Conservation (phyloP, 345 rosid species). For the Eutrema japonicum region DNA sequence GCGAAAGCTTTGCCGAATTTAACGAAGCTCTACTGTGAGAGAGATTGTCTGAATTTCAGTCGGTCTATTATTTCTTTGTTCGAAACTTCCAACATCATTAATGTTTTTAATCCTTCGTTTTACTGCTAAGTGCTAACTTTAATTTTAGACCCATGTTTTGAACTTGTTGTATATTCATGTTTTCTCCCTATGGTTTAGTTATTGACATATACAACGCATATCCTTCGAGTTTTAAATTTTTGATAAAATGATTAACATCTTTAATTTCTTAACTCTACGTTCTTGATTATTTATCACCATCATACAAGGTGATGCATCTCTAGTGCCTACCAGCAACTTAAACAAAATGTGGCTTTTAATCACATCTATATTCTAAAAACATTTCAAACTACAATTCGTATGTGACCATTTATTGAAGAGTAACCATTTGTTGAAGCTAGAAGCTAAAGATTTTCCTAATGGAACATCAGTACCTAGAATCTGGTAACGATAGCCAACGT, state of each 20-base stretch:
- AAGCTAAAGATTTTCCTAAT: not conserved
- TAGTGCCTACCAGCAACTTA: no score
- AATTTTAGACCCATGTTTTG: not conserved
- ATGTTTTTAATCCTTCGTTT: not conserved
- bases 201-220: constrained; percentile 1
- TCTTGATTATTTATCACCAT: constrained; percentile 9
- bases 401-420: not conserved
- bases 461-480: not conserved
- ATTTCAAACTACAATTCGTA: not conserved
- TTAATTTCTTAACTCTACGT: not conserved
- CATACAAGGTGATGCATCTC: not conserved
- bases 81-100: not conserved
- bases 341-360: not conserved
- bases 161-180: not conserved
- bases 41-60: constrained; percentile 27
- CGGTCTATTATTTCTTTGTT: not conserved
- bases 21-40: constrained; percentile 30
- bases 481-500: not conserved
- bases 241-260: no score
- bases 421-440: not conserved
- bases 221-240: no score
- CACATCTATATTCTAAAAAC: not conserved
- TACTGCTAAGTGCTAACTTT: not conserved
- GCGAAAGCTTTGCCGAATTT: constrained; percentile 40
- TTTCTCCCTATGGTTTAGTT: not conserved